phyloP scores from a whole-genome alignment of 768 basidiomycete genomes.

The Sutorius australiensis region DNA sequence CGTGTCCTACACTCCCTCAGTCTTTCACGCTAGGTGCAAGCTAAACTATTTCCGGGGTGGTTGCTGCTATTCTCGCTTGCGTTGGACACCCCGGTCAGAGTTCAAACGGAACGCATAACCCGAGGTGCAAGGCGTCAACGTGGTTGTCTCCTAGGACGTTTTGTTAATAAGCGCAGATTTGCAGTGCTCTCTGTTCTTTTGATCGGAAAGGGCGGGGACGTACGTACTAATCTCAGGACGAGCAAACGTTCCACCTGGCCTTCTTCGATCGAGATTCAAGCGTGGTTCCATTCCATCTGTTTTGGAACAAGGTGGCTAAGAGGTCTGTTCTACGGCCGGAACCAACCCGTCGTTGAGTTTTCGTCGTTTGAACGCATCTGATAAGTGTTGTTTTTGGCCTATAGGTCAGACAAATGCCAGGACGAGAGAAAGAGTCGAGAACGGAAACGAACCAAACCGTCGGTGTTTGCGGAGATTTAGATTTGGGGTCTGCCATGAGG shows the following conservation, averaged over 20 bases:
- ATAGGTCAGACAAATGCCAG: conserved; percentile 6
- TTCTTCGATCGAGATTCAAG: conserved; percentile 1
- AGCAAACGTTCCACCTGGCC: neutral
- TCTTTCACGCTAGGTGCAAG: neutral
- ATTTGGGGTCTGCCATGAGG: conserved; percentile 23
- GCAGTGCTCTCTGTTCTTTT: neutral
- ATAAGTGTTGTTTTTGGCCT: conserved; percentile 4
- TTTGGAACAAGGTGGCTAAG: conserved; percentile 1
- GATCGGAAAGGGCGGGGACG: conserved; percentile 10
- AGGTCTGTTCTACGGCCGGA: neutral
- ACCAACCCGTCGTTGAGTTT: neutral
- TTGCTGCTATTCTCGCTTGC: neutral
- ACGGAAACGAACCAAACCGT: conserved; percentile 4
- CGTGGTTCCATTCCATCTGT: neutral
- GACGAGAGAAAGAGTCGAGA: neutral
- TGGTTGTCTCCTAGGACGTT: conserved; percentile 6
- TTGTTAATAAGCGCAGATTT: conserved; percentile 9
- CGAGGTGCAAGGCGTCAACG: conserved; percentile 11
- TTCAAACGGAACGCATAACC: neutral
- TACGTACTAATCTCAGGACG: neutral
- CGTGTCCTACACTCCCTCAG: neutral
- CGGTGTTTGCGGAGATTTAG: conserved; percentile 22
- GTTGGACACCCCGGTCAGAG: neutral
- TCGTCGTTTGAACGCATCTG: neutral
- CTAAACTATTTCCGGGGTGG: neutral